Base-by-base conservation (phyloP, 163 green algal species). In the Chlorella variabilis region DNA sequence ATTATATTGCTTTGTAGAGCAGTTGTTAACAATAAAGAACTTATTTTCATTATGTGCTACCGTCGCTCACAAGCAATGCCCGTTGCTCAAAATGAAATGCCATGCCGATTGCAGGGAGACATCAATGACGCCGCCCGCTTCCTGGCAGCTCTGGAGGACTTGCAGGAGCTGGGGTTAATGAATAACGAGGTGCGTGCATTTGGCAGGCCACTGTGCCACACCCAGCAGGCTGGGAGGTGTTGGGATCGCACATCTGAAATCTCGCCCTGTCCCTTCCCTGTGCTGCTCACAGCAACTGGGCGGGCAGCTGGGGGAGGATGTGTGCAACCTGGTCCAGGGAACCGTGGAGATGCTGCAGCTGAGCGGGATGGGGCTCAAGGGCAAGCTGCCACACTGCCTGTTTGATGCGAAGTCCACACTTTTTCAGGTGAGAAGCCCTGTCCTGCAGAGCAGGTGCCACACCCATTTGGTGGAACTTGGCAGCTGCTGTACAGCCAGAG, bases 331-430 rank as follows among this genome's bases (percentile, higher is more conserved):
- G 63, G 63, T 48, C 13, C 36, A 71, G 69, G 29, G 42, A 42
- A 33, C n/a, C 1, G 36, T 76, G 42, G 42, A 76, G 69, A 62
- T 45, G n/a, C 69, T 76, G 69, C 42, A 49, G n/a, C 69, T 73
- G 23, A 27, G 38, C 25, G 41, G 41, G 29, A 73, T 29, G 13
- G 45, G 69, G 8, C 13, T 61, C 13, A 63, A 7, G 2, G 69
- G 69, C 69, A 42, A 23, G 18, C 36, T 76, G 15, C 69, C 45
- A 29, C 2, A 13, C 69, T 76, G 69, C 69, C 31, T 76, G 13
- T 45, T 76, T 39, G 29, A 63, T n/a, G n/a, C 6, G 38, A 54
- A 51, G 20, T 73, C 65, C 23, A 34, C 36, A 1, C 65, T 73
- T 20, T 73, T 56, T 23, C 65, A 48, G 62, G 33, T 70, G 34